Evolutionary conservation across 805 yeast genomes (phyloP), one percentile per base, ranked within the genome.

Genomic region (Komagataella pastoris): DNA sequence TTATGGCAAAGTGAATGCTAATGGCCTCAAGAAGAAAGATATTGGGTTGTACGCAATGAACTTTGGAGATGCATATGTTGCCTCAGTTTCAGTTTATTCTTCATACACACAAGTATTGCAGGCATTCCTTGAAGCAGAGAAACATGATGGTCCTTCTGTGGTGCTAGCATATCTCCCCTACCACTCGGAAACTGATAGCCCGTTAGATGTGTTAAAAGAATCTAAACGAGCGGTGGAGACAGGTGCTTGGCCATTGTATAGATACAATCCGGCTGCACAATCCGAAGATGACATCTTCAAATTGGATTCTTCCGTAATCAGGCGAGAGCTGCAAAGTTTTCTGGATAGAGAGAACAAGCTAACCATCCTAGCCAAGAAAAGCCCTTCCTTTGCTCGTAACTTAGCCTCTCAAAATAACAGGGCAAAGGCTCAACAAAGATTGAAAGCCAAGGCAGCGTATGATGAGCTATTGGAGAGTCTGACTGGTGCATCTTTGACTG

Each of bases 181-280:
- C 65, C 62, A 71, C 48, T 65, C 72, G 18, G 91, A 85, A 61
- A 72, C 70, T 52, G 84, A 83, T 56, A 71, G 81, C 55, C 83
- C 95, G 46, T 70, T 91, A 57, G 77, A 81, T 23, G 80, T 90
- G 47, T 74, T 91, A 59, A 83, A 85, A 64, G 93, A 87, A 64
- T 90, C 97, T 40, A 91, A 91, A 67, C 71, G 70, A 55, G 91
- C 96, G 19, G 95, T 91, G 48, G 97, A 88, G 60, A 73, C 89
- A 40, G 98, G 98, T n/a, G 84, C 85, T 70, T 89, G 97, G 95
- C 98, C 98, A 49, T 75, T 91, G 55, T 91, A 90, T 71, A 76
- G 97, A 64, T 91, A 76, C 69, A 76, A 88, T 59, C 96, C 97
- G 52, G 56, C 65, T 7, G 65, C 74, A 49, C 76, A 73, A 48